Percentiles rank a stretch among this genome's conserved stretches.
These are phyloP conservation scores for Dichomitus squalens DNA, from an alignment of 1,284 basidiomycete genomes.

Conservation along the genomic window DNA sequence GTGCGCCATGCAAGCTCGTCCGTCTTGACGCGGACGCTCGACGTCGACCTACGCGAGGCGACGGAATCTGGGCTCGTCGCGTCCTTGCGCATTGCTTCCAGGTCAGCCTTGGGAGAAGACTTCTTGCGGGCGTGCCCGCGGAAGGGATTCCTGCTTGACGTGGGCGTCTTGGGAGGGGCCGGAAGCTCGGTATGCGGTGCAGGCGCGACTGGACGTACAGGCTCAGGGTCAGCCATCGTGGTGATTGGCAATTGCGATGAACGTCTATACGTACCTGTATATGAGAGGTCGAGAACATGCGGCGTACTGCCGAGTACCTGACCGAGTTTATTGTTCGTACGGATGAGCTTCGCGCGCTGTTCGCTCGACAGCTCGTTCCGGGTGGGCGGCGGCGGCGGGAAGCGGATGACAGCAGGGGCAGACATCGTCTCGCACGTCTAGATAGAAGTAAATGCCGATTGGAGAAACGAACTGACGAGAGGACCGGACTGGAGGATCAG, in stretches of 20 bases:
- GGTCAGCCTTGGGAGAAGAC: slow-evolving; percentile 20
- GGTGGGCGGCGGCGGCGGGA: slow-evolving; percentile 61
- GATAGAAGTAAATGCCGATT: slow-evolving; percentile 4
- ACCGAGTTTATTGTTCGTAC: slow-evolving; percentile 62
- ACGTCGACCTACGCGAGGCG: slow-evolving; percentile 20
- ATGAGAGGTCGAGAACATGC: slow-evolving; percentile 49
- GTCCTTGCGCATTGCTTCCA: slow-evolving; percentile 8
- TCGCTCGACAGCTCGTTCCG: slow-evolving; percentile 54
- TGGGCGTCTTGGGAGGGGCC: slow-evolving; percentile 11
- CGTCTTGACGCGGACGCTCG: slow-evolving; percentile 10
- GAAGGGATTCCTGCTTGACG: slow-evolving; percentile 15
- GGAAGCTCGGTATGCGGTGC: neutral
- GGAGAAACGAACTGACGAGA: neutral
- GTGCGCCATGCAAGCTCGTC: slow-evolving; percentile 27
- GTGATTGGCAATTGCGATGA: neutral
- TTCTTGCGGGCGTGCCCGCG: slow-evolving; percentile 19
- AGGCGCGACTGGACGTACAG: neutral
- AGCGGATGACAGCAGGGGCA: slow-evolving; percentile 37
- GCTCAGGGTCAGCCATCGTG: neutral
- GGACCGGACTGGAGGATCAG: neutral
- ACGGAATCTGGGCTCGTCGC: slow-evolving; percentile 22
- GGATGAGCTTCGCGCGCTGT: slow-evolving; percentile 58
- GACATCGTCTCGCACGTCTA: slow-evolving; percentile 19
- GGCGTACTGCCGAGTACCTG: slow-evolving; percentile 63
- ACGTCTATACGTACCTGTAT: slow-evolving; percentile 8